Evolutionary conservation across 2,329 filamentous ascomycete genomes (phyloP).

Genomic region (Xenosphaeropsis pyriputrescens): DNA sequence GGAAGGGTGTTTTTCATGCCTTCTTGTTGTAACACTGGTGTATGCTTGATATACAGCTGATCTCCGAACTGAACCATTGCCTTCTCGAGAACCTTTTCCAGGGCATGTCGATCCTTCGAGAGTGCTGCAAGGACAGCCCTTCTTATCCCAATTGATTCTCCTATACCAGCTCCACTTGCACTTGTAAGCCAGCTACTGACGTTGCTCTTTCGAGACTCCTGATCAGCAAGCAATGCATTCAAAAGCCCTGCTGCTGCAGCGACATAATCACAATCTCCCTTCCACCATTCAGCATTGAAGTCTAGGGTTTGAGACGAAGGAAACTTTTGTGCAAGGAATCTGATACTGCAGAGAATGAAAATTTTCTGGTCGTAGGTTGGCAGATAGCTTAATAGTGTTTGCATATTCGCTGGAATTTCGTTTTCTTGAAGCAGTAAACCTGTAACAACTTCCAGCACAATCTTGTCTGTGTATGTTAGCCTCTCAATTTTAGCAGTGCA

Average conservation of each 20-base stretch:
- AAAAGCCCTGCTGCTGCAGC: slow-evolving; percentile 45
- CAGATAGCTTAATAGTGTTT: slow-evolving; percentile 11
- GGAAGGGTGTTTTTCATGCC: slow-evolving; percentile 29
- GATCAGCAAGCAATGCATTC: slow-evolving; percentile 28
- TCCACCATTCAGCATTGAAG: slow-evolving; percentile 15
- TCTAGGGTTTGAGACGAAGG: slow-evolving; percentile 4
- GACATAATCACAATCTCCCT: slow-evolving; percentile 22
- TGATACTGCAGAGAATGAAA: slow-evolving; percentile 11
- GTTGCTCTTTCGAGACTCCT: slow-evolving; percentile 32
- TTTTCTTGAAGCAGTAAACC: slow-evolving; percentile 8
- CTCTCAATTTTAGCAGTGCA: not conserved
- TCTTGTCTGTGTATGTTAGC: slow-evolving; percentile 10
- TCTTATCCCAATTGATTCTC: slow-evolving; percentile 48
- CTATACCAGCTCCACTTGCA: slow-evolving; percentile 48
- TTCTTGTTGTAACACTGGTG: slow-evolving; percentile 78
- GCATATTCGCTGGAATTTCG: slow-evolving; percentile 8
- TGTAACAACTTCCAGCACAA: slow-evolving; percentile 11
- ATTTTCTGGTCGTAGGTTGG: slow-evolving; percentile 16
- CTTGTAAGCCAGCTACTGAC: slow-evolving; percentile 51
- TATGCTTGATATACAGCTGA: slow-evolving; percentile 73
- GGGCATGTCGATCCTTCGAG: slow-evolving; percentile 30
- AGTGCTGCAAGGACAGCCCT: slow-evolving; percentile 49
- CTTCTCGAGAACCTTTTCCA: slow-evolving; percentile 49
- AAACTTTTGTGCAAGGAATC: slow-evolving; percentile 12
- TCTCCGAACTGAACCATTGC: slow-evolving; percentile 67